These are phyloP conservation scores for Tylopilus subfusipes DNA, from an alignment of 768 basidiomycete genomes.

Conservation along the genomic window DNA sequence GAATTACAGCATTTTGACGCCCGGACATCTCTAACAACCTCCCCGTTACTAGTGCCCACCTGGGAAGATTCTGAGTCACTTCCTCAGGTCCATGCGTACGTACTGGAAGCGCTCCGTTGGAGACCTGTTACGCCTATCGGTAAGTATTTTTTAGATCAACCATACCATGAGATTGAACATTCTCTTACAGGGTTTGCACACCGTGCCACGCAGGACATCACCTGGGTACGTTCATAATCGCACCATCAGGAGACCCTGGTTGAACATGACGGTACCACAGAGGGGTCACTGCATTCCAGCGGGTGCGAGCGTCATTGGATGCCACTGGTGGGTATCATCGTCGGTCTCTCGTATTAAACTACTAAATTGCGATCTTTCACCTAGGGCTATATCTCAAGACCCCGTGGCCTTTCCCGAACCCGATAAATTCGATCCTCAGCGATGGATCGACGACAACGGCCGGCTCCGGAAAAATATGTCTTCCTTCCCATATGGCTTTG, in stretches of 20 bases:
- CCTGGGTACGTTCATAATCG: constrained; percentile 42
- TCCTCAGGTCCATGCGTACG: constrained; percentile 35
- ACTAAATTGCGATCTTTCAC: background rate
- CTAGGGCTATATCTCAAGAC: constrained; percentile 23
- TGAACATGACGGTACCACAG: background rate
- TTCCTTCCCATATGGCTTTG: constrained; percentile 50
- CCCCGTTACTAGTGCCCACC: constrained; percentile 30
- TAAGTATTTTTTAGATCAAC: background rate
- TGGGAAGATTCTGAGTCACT: constrained; percentile 33
- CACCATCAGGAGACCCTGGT: background rate
- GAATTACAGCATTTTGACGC: background rate
- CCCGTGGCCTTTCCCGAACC: constrained; percentile 28
- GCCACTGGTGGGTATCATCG: constrained; percentile 14
- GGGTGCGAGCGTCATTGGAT: constrained; percentile 20
- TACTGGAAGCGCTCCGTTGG: constrained; percentile 37
- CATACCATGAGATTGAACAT: background rate
- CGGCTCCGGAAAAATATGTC: constrained; percentile 42
- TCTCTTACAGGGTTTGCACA: constrained; percentile 47
- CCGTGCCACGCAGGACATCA: constrained; percentile 56
- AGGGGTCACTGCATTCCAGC: constrained; percentile 22
- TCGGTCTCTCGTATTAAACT: background rate
- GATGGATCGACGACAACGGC: constrained; percentile 47
- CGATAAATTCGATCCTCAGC: constrained; percentile 50
- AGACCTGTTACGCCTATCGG: constrained; percentile 30
- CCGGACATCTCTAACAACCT: background rate